Evolutionary conservation across 2,329 filamentous ascomycete genomes (phyloP), one percentile per base, ranked within the genome.

Genomic region (Atkinsonella texensis): DNA sequence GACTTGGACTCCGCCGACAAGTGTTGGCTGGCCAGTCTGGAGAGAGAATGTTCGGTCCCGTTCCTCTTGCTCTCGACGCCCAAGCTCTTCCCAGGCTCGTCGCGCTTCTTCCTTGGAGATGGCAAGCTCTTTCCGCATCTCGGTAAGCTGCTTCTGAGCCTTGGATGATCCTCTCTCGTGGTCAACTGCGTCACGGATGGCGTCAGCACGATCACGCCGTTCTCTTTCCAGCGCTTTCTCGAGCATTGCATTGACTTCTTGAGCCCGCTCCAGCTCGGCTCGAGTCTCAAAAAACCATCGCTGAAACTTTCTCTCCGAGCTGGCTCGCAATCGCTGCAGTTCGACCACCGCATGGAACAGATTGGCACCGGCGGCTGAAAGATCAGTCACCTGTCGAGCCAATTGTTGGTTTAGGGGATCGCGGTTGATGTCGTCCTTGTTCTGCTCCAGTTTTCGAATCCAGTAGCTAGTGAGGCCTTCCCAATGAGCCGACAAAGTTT

Each of bases 231-330:
- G 70, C 41, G 83, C 79, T 35, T 77, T 74, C 62, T 94, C 84
- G n/a, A 95, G 71, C 63, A 90, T 81, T 3, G 82, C 89, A 52
- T 89, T 87, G 39, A 86, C 75, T 68, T 97, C 93, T 58, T 87
- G 85, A 48, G 84, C 79, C 31, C 86, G 83, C 70, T 97, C 93
- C 57, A 95, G 81, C 58, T 97, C 90, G 33, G 84, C 79, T 49
- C 90, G 79, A 8, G 90, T 95, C 65, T 98, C 93, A 60, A 95
- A 95, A 70, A 97, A 97, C 93, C 93, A 98, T 48, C 93, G 81
- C 69, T 98, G 93, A 61, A 98, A 98, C 65, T 97, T 97, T 57
- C 93, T 83, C 68, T 98, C 93, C 0, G 91, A 97, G 52, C 89
- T 95, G 39, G 93, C 93, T 43, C 93, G 85, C 28, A 98, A 75